Evolutionary conservation across 805 yeast genomes (phyloP), one percentile per base, ranked within the genome.

Genomic region (Zygotorulaspora florentina): DNA sequence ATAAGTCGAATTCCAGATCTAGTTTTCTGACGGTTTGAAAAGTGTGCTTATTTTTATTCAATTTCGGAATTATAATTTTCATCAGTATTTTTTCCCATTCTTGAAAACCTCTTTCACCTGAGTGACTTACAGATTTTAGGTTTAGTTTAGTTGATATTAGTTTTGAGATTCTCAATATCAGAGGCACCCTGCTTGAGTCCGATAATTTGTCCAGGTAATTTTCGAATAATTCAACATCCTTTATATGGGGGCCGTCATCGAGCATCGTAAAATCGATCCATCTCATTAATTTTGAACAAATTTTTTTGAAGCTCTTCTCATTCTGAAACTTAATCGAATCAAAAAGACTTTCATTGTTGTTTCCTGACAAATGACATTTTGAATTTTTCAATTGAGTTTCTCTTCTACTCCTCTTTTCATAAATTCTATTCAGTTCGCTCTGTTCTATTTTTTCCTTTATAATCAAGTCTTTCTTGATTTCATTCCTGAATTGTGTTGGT

Each of bases 401-500:
- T 45, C 56, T 56, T 15, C 45, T 50, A 20, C 50, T 50, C 9
- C 51, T 26, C 26, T 47, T 40, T 13, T 50, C 46, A 38, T 53
- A 53, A 25, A 57, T 15, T 39, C 53, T 47, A 42, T 46, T 48
- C 40, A 64, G 10, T 36, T 54, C 46, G 46, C 61, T 40, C 51
- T 56, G 29, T 31, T 51, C 47, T 39, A 60, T 38, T 33, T 53
- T 54, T 34, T 56, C 53, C 4, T 37, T 45, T 11, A 61, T 66
- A 7, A 67, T 54, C 26, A 83, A 57, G 50, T 84, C 87, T 3
- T 62, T 59, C 48, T 67, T 70, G 1, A 89, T 58, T 54, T 89
- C 96, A 1, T 64, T 53, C 53, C 80, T 80, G 3, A 89, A 78
- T 18, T 81, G 84, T 2, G 63, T 54, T 0, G 96, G 96, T 8